Evolutionary conservation across 352 stramenopile genomes (phyloP).

Genomic region (Aphanomyces cochlioides): DNA sequence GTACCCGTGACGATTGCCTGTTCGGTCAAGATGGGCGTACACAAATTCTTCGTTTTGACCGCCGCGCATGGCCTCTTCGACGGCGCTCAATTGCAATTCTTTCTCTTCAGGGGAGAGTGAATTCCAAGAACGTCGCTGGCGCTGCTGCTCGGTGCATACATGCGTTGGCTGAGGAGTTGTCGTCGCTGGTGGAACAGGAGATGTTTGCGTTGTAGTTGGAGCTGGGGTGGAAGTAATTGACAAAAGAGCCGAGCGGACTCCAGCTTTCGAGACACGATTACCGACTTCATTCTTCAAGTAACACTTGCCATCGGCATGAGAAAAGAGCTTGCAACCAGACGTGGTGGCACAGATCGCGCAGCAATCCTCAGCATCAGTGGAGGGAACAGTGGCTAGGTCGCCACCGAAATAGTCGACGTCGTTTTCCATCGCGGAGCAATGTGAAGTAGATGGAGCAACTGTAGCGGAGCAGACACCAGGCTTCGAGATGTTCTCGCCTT

Average conservation of each 20-base stretch:
- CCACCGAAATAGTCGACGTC: not conserved
- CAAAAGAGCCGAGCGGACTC: not conserved
- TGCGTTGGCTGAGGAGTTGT: no score
- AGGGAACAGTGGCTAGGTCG: not conserved
- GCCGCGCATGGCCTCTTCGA: conserved; percentile 71
- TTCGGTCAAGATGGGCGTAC: conserved; percentile 80
- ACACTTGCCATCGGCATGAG: conserved; percentile 2
- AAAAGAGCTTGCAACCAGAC: conserved; percentile 1
- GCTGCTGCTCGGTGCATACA: no score
- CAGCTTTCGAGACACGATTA: no score
- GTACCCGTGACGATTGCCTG: no score
- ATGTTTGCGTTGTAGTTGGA: no score
- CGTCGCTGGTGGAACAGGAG: no score
- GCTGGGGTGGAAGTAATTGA: not conserved
- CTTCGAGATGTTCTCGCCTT: no score
- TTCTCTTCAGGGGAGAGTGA: no score
- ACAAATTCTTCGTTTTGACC: conserved; percentile 85
- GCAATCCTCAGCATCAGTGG: not conserved
- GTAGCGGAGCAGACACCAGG: no score
- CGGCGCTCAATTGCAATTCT: conserved; percentile 63
- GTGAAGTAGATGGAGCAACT: no score
- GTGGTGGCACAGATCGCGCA: conserved; percentile 11
- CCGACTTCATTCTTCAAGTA: conserved; percentile 15
- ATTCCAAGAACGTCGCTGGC: no score
- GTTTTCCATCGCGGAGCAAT: no score